These are phyloP conservation scores for Sinapis alba DNA, from an alignment of 441 rosid genomes.

Conservation along the genomic window DNA sequence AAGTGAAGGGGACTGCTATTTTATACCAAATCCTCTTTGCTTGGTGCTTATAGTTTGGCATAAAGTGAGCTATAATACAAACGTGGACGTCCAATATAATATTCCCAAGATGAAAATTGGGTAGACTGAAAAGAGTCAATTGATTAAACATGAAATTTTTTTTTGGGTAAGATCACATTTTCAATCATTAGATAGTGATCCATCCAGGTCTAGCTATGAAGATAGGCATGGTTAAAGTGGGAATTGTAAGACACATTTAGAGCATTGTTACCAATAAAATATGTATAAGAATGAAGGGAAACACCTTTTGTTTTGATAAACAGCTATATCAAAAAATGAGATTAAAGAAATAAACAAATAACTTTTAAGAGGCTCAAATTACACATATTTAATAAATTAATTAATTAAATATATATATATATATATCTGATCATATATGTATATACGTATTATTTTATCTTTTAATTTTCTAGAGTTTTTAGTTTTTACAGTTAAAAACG, in stretches of 20 bases:
- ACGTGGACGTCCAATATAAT: conserved; percentile 23
- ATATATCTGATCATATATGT: no score
- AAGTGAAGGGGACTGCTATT: neutral
- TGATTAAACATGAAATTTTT: conserved; percentile 8
- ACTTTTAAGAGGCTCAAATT: no score
- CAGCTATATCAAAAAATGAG: no score
- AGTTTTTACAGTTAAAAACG: no score
- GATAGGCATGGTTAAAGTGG: conserved; percentile 9
- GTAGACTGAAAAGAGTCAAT: conserved; percentile 13
- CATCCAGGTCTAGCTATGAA: neutral
- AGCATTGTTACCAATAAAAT: neutral
- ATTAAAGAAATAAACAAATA: no score
- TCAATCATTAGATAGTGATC: conserved; percentile 28
- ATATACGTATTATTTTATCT: no score
- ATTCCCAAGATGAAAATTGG: conserved; percentile 2
- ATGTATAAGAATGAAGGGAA: no score
- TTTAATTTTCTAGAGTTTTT: no score
- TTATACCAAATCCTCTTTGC: conserved; percentile 1
- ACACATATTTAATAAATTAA: no score
- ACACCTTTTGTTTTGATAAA: no score
- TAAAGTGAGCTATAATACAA: conserved; percentile 14
- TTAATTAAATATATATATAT: no score
- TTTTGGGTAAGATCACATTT: conserved; percentile 2
- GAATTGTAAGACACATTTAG: neutral
- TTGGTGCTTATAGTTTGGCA: conserved; percentile 25